Evolutionary conservation across 2,329 filamentous ascomycete genomes (phyloP).

Genomic region (Clonostachys rosea): DNA sequence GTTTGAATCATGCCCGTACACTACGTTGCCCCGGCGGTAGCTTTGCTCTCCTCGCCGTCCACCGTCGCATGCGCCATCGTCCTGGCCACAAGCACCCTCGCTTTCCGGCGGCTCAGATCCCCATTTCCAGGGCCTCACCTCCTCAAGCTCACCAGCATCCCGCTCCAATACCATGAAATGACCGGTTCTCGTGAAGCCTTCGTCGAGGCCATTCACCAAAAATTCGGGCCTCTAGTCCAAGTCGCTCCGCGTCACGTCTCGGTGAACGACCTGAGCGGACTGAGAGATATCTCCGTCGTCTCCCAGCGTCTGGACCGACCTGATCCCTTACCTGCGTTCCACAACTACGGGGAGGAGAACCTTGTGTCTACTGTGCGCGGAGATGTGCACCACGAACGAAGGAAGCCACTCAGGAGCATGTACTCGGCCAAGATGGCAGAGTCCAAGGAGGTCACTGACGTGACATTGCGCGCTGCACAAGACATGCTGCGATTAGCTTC

Average conservation of each 20-base stretch:
- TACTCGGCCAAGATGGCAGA: constrained; percentile 1
- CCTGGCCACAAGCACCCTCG: too few relatives aligned
- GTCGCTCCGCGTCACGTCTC: constrained; percentile 3
- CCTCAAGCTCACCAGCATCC: neutral
- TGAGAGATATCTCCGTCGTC: neutral
- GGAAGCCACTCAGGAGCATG: neutral
- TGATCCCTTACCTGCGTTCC: constrained; percentile 1
- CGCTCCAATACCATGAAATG: neutral
- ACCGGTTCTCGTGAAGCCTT: neutral
- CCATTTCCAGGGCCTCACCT: neutral
- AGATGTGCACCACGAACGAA: constrained; percentile 1
- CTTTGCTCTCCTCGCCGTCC: too few relatives aligned
- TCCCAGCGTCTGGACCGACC: constrained; percentile 1
- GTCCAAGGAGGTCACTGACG: neutral
- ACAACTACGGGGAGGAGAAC: constrained; percentile 5
- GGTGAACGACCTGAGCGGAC: neutral
- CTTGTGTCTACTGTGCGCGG: constrained; percentile 4
- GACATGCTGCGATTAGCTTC: neutral
- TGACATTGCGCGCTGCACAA: neutral
- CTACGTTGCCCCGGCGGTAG: too few relatives aligned
- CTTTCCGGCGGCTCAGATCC: too few relatives aligned
- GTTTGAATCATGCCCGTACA: too few relatives aligned
- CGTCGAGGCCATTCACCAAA: neutral
- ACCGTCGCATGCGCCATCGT: too few relatives aligned
- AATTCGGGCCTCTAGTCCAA: constrained; percentile 2